A percentile compares a stretch with the other conserved stretches of the same genome.
These are phyloP conservation scores for Chaetoscypha palmicola DNA, from an alignment of 2,329 filamentous ascomycete species.

Conservation along the genomic window DNA sequence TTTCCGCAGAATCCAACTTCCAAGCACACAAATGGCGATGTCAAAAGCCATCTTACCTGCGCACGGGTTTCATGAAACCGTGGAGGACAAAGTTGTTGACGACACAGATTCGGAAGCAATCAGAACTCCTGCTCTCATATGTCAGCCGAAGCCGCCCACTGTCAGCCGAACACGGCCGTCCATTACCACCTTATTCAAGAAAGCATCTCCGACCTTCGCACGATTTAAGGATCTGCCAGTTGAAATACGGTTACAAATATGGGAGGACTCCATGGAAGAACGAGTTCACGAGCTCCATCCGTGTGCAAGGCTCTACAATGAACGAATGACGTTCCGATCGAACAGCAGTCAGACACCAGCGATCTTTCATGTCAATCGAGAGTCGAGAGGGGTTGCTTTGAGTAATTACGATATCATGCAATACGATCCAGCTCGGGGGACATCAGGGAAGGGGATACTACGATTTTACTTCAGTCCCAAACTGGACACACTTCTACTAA, in stretches of 20 bases:
- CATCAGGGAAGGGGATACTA: conserved; percentile 24
- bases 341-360: conserved; percentile 24
- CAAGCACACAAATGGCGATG: too few relatives aligned
- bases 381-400: conserved; percentile 24
- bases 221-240: conserved; percentile 21
- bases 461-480: conserved; percentile 27
- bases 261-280: conserved; percentile 21
- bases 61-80: too few relatives aligned
- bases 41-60: too few relatives aligned
- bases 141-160: too few relatives aligned
- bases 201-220: conserved; percentile 12
- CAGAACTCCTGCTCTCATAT: too few relatives aligned
- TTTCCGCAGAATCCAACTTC: too few relatives aligned
- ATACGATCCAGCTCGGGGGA: conserved; percentile 18
- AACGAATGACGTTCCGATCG: conserved; percentile 29
- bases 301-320: conserved; percentile 27
- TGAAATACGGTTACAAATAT: conserved; percentile 27
- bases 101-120: too few relatives aligned
- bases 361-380: conserved; percentile 23
- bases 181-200: too few relatives aligned
- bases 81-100: too few relatives aligned
- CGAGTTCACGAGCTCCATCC: conserved; percentile 29
- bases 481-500: conserved; percentile 26
- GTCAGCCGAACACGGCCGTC: too few relatives aligned
- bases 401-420: conserved; percentile 25